These are phyloP conservation scores for Phytophthora capsici DNA, from an alignment of 352 stramenopile genomes.

Conservation along the genomic window DNA sequence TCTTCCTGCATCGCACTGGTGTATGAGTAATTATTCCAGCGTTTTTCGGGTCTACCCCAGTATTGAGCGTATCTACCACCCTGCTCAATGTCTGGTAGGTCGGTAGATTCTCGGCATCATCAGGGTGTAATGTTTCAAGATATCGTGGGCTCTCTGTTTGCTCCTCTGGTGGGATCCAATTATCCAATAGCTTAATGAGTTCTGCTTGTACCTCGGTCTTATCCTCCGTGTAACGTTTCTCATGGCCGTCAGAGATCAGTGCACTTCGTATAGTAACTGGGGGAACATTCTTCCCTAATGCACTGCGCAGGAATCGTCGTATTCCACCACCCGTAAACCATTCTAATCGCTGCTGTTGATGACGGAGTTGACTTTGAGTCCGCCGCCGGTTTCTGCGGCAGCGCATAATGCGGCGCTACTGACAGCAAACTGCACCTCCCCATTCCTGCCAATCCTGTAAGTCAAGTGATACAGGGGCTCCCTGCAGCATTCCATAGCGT, in stretches of 20 bases:
- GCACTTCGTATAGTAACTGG: slow-evolving; percentile 1
- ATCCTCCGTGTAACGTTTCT: background rate
- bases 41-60: background rate
- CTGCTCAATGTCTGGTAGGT: background rate
- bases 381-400: background rate
- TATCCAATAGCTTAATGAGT: background rate
- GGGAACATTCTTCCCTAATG: background rate
- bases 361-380: background rate
- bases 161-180: background rate
- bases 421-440: background rate
- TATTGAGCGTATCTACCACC: background rate
- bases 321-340: background rate
- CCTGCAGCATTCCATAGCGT: too few species aligned
- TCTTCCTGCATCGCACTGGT: background rate
- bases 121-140: background rate
- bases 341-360: background rate
- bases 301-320: background rate
- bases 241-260: background rate
- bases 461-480: too few species aligned
- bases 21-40: slow-evolving; percentile 2
- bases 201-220: background rate
- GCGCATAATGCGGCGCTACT: background rate
- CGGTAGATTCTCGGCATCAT: slow-evolving; percentile 3
- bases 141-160: background rate
- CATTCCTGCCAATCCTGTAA: too few species aligned